A percentile compares a stretch with the other conserved stretches of the same genome.
phyloP scores from a whole-genome alignment of 129 eudicot genomes.

The Flaveria linearis region DNA sequence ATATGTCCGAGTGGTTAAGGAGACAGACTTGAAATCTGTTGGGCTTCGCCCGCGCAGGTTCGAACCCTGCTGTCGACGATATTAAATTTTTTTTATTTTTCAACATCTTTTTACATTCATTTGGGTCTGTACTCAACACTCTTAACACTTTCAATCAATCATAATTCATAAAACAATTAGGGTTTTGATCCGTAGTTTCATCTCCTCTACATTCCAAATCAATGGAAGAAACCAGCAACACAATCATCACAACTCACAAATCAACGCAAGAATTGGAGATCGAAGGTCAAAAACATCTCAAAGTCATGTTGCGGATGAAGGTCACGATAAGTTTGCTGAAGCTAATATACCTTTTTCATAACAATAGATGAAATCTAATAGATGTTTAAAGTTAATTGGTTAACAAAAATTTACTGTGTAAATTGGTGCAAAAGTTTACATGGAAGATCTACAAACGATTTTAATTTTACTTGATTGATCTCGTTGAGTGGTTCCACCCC shows the following conservation, averaged over 20 bases:
- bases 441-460: not conserved
- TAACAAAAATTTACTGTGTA: no score
- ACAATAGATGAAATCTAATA: not conserved
- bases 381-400: not conserved
- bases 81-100: not conserved
- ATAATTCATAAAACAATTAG: no score
- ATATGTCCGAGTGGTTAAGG: slow-evolving; percentile 99
- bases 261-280: no score
- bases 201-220: no score
- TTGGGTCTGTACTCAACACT: no score
- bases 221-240: no score
- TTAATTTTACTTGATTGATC: not conserved
- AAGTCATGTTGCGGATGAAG: slow-evolving; percentile 65
- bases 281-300: no score
- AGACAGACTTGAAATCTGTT: slow-evolving; percentile 99
- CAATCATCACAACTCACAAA: no score
- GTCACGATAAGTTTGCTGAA: not conserved
- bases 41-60: slow-evolving; percentile 99
- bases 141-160: no score
- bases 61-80: slow-evolving; percentile 99
- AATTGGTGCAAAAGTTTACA: no score
- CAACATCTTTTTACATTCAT: no score
- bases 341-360: slow-evolving; percentile 4
- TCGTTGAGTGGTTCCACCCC: not conserved
- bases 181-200: no score